These are phyloP conservation scores for Fragilaria crotonensis DNA, from an alignment of 108 stramenopile species.

Conservation along the genomic window DNA sequence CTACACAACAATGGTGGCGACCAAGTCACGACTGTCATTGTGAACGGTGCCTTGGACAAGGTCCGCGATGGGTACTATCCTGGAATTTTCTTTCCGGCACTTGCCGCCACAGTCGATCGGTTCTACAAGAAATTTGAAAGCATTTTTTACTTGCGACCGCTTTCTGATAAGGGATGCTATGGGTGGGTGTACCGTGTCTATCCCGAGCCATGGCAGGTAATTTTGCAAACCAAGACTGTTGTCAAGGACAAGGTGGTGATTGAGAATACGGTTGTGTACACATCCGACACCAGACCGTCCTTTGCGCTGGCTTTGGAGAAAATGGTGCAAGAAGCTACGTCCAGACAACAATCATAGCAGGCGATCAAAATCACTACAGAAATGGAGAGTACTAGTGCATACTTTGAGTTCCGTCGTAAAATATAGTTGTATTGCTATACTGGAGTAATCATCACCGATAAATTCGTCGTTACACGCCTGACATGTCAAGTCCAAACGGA, in stretches of 20 bases:
- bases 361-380: no score
- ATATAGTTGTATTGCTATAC: no score
- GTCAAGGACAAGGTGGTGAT: constrained; percentile 20
- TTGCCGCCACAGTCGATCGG: constrained; percentile 62
- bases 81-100: constrained; percentile 66
- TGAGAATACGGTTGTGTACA: constrained; percentile 27
- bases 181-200: constrained; percentile 35
- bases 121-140: constrained; percentile 65
- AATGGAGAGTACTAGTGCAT: no score
- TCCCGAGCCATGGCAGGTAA: constrained; percentile 62
- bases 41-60: constrained; percentile 87
- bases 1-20: constrained; percentile 22
- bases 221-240: constrained; percentile 54
- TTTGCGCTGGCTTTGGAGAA: constrained; percentile 26
- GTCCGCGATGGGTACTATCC: constrained; percentile 80
- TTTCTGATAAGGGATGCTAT: constrained; percentile 70
- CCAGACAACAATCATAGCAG: not conserved
- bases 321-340: not conserved
- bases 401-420: no score
- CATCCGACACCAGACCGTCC: constrained; percentile 27
- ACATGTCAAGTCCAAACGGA: not conserved
- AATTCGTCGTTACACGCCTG: not conserved
- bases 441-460: no score
- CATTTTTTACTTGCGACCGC: constrained; percentile 57
- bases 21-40: constrained; percentile 32